A percentile compares a stretch with the other conserved stretches of the same genome.
Evolutionary conservation across 768 basidiomycete genomes (phyloP).

Genomic region (Kwoniella sp.): DNA sequence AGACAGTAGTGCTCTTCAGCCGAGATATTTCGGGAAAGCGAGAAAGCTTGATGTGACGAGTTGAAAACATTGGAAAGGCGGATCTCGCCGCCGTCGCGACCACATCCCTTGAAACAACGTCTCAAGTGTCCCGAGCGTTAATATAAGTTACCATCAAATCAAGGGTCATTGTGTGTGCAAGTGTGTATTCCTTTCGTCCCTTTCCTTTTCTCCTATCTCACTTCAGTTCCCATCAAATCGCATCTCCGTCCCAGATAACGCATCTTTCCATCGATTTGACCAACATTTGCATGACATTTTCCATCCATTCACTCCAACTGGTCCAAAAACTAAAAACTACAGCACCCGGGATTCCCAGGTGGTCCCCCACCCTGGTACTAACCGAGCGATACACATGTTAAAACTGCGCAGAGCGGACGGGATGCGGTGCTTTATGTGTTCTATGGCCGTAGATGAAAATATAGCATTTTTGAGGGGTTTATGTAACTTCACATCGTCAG

Average conservation of each 20-base stretch:
- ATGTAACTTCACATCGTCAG: too few species aligned
- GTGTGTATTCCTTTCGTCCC: neutral
- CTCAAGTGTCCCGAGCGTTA: too few species aligned
- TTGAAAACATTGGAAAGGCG: too few species aligned
- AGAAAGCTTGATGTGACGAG: too few species aligned
- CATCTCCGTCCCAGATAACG: neutral
- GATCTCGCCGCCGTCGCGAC: too few species aligned
- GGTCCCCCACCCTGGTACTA: constrained; percentile 13
- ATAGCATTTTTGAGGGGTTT: too few species aligned
- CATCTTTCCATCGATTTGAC: neutral
- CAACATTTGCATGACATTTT: neutral
- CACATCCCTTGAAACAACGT: too few species aligned
- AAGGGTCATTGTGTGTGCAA: neutral
- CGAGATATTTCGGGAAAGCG: too few species aligned
- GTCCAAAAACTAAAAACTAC: constrained; percentile 1
- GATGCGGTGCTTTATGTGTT: constrained; percentile 9
- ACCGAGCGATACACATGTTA: constrained; percentile 8
- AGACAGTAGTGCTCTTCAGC: too few species aligned
- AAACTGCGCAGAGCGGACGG: constrained; percentile 14
- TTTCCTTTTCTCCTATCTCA: too few species aligned
- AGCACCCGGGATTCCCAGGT: constrained; percentile 13
- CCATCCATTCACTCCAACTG: neutral
- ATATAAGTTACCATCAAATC: constrained; percentile 3
- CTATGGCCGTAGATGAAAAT: constrained; percentile 13
- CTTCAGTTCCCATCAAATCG: neutral